A percentile compares a stretch with the other conserved stretches of the same genome.
Conservation (phyloP, 2,329 filamentous ascomycete genomes). For the Fusarium dimerum region DNA sequence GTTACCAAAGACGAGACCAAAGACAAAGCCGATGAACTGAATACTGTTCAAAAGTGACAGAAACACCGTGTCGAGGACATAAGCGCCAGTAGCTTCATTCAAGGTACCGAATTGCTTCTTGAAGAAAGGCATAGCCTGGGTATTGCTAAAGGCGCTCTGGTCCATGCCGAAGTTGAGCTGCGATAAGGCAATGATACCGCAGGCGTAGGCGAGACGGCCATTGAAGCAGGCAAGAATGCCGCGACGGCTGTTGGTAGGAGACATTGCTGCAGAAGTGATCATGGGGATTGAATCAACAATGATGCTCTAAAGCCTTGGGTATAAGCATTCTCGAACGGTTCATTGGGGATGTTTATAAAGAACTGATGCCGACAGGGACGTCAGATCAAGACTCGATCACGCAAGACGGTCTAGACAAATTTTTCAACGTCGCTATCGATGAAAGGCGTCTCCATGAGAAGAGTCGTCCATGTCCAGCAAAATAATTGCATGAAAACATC, state of each 20-base stretch:
- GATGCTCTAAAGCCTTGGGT: neutral
- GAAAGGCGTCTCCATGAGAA: too few species aligned
- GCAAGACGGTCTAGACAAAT: slow-evolving; percentile 2
- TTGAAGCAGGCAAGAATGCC: slow-evolving; percentile 3
- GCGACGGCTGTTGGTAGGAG: neutral
- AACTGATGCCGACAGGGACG: neutral
- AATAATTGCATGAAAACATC: too few species aligned
- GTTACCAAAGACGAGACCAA: slow-evolving; percentile 31
- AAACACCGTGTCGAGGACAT: slow-evolving; percentile 21
- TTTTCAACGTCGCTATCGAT: too few species aligned
- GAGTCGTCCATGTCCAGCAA: too few species aligned
- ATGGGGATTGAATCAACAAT: neutral
- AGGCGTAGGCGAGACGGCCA: slow-evolving; percentile 9
- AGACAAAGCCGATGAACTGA: slow-evolving; percentile 30
- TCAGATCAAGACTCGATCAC: slow-evolving; percentile 2
- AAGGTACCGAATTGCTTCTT: slow-evolving; percentile 34
- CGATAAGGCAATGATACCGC: slow-evolving; percentile 35
- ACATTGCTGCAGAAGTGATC: neutral
- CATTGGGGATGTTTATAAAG: neutral
- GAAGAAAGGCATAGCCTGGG: slow-evolving; percentile 40
- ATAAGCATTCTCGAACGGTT: neutral
- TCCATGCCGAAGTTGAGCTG: slow-evolving; percentile 43
- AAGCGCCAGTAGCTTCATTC: slow-evolving; percentile 25
- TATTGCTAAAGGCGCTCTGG: slow-evolving; percentile 37
- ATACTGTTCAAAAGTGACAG: slow-evolving; percentile 38